Conservation (phyloP, 345 rosid species). For the Lagerstroemia speciosa region DNA sequence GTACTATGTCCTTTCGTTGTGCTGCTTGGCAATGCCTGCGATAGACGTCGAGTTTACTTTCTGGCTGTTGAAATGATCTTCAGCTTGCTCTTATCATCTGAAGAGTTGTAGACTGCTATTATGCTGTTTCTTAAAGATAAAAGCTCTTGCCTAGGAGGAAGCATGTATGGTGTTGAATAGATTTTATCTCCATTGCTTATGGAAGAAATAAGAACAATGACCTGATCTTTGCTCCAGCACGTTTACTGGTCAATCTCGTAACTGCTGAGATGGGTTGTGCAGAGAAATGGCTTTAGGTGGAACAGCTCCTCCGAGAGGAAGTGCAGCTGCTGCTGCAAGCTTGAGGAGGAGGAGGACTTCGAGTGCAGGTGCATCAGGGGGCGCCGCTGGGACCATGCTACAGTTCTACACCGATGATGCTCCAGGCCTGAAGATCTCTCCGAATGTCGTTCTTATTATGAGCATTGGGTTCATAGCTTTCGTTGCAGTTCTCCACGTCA, state of each 20-base stretch:
- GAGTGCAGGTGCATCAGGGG: conserved; percentile 54
- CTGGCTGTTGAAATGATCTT: no score
- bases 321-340: conserved; percentile 80
- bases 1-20: no score
- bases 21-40: no score
- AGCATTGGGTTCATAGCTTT: conserved; percentile 96
- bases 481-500: conserved; percentile 79
- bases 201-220: no score
- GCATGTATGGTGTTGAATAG: no score
- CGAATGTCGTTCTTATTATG: conserved; percentile 79
- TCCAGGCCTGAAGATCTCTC: conserved; percentile 79
- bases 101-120: no score
- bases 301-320: conserved; percentile 83
- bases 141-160: no score
- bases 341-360: conserved; percentile 71
- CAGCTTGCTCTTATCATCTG: no score
- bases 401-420: conserved; percentile 92
- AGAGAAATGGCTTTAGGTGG: conserved; percentile 54
- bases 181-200: no score
- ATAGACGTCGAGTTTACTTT: no score
- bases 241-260: not conserved
- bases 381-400: conserved; percentile 73
- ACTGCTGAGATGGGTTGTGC: not conserved
- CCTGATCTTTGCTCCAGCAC: no score
- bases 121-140: no score